Evolutionary conservation across 2,329 filamentous ascomycete species (phyloP), one percentile per base, ranked within the genome.

Genomic region (Sporothrix euskadiensis): DNA sequence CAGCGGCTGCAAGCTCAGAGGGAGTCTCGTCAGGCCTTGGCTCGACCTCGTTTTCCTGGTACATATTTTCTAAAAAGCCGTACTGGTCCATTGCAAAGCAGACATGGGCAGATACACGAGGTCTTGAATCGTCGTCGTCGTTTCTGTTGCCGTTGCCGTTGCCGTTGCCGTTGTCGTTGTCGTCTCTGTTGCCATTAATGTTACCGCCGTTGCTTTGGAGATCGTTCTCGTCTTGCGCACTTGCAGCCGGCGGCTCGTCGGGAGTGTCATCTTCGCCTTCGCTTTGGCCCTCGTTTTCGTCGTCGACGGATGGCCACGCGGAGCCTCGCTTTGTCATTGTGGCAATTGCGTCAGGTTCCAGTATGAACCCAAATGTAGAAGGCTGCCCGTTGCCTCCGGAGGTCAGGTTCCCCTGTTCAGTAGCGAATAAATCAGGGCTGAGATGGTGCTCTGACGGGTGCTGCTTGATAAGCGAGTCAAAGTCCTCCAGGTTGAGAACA

Each of bases 71-170:
- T 8, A 69, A 49, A 22, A 52, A 54, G n/a, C 12, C 22, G 47
- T 54, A 69, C 66, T 71, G 72, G 57, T 71, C 61, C 9, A 73
- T 56, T 4, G 69, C 54, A 54, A 73, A 73, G 61, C 69, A 73
- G 6, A 35, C 14, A 22, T 69, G 56, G 56, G 56, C 35, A 35
- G 71, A 65, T 9, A 68, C 44, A 6, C 14, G 56, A 49, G 39
- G 39, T 16, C 3, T 4, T 10, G 10, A 14, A 14, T n/a, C 39
- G 3, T 65, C 16, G 16, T 65, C 12, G 32, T 61, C 57, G 30
- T 61, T 19, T n/a, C n/a, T n/a, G 32, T 35, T 30, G 26, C n/a
- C 56, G 56, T 65, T 44, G 56, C 16, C 30, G n/a, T 19, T 14
- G 14, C 14, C 44, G 14, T 49, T 49, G 44, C 14, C 14, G 52